Evolutionary conservation across 2,329 filamentous ascomycete species (phyloP), one percentile per base, ranked within the genome.

Genomic region (Orbilia oligospora): DNA sequence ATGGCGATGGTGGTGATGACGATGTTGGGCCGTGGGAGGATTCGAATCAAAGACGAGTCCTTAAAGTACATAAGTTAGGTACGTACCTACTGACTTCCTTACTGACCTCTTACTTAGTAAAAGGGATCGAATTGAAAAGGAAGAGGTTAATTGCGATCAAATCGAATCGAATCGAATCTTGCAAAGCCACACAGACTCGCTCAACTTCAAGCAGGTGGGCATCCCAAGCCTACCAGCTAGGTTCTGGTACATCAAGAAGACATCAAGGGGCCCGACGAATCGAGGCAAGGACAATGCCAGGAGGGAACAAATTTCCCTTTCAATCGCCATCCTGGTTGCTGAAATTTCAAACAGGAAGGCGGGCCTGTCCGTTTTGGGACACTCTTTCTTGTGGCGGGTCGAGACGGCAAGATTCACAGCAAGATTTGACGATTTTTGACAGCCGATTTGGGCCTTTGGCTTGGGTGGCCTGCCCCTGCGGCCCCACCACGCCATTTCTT

Each of bases 341-440:
- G 46, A 41, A 16, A 33, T 56, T 72, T 48, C 30, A 58, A 66
- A 66, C 64, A 33, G 69, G 69, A 72, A 72, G 58, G 46, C 53
- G 49, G 49, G 58, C 48, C 58, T 58, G 56, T 44, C 56, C 41
- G 51, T 53, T 71, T 71, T 61, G 56, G 56, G 56, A 61, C 22
- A 0, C 18, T 18, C 61, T 44, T 33, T 55, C 51, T 56, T 33
- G 51, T 27, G 30, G n/a, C 27, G 51, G 51, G 51, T 55, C 14
- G 3, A 9, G 12, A 22, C 33, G 48, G 48, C 48, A 51, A 22
- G 48, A 46, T 20, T 46, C 20, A 5, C 27, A 53, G 69, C 69
- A 73, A 67, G 49, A 73, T 58, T 73, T 73, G 61, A 44, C 70
- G 70, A 73, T 27, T 61, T 64, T 53, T 46, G 36, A 38, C 44